Evolutionary conservation across 2,329 filamentous ascomycete species (phyloP), one percentile per base, ranked within the genome.

Genomic region (Fusarium algeriense): DNA sequence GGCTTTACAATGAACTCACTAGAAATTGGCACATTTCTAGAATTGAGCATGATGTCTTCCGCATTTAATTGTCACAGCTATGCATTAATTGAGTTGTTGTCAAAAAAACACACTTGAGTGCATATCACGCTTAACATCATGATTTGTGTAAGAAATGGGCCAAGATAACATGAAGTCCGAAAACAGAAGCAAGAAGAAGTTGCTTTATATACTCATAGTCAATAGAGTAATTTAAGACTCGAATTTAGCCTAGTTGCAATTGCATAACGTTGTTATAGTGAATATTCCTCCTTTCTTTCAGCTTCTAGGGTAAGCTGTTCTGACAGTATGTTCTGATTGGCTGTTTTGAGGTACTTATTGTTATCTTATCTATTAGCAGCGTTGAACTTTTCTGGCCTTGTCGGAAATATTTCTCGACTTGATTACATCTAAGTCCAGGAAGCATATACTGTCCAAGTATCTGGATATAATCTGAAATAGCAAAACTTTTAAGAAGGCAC

Each of bases 1-100:
- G 30, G 28, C 14, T 19, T 8, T 20, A 1, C 1, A 20, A n/a
- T 20, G 9, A 4, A 5, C 2, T 15, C 2, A 11, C 6, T 30
- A 30, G 7, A 10, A 6, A 30, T 30, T 5, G 28, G 28, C 34
- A 35, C 34, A 37, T 17, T 38, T 19, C n/a, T 38, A 4, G 19
- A 1, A 35, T 38, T 12, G 17, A n/a, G 37, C 10, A 7, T 30
- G 10, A 7, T 30, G 28, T 7, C 28, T 30, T 30, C 28, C 10
- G 28, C 7, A 23, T 23, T 23, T 23, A 5, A 23, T 23, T 23
- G 23, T 23, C 3, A 23, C 23, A 23, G 3, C 23, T 23, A 23
- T 23, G 23, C 23, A 23, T 23, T 23, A 23, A 23, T 23, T 23
- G 3, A 23, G 23, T 23, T 23, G 23, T 23, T 23, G 23, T 23